phyloP scores from a whole-genome alignment of 2,329 filamentous ascomycete species.

The Lasiodiplodia citricola region DNA sequence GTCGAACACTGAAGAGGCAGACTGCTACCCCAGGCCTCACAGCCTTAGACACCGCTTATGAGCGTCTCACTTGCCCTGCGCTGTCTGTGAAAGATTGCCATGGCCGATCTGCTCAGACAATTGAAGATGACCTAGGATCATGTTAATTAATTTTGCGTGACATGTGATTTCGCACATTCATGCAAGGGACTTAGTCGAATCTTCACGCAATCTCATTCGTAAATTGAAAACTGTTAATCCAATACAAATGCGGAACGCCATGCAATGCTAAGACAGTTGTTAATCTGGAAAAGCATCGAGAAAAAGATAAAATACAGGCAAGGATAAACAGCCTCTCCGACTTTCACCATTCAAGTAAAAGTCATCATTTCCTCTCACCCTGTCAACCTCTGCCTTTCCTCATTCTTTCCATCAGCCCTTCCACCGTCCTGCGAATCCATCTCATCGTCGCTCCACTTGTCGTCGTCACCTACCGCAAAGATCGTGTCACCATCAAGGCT shows the following conservation, averaged over 20 bases:
- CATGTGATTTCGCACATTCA: too few species aligned
- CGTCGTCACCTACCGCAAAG: slow-evolving; percentile 88
- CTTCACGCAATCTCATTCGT: background rate
- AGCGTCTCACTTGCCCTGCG: too few species aligned
- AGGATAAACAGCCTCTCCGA: background rate
- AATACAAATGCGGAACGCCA: slow-evolving; percentile 4
- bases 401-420: slow-evolving; percentile 39
- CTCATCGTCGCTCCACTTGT: slow-evolving; percentile 82
- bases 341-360: background rate
- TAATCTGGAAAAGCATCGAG: background rate
- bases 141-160: too few species aligned
- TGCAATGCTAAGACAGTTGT: slow-evolving; percentile 10
- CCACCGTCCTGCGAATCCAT: slow-evolving; percentile 49
- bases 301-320: background rate
- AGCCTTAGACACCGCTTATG: too few species aligned
- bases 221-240: background rate
- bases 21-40: too few species aligned
- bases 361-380: slow-evolving; percentile 23
- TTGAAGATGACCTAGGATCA: too few species aligned
- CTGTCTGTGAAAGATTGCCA: too few species aligned
- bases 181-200: too few species aligned
- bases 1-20: too few species aligned
- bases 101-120: too few species aligned
- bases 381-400: slow-evolving; percentile 37
- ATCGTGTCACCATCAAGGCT: slow-evolving; percentile 90